Evolutionary conservation across 352 stramenopile genomes (phyloP).

Genomic region (Pythium vanterpoolii): DNA sequence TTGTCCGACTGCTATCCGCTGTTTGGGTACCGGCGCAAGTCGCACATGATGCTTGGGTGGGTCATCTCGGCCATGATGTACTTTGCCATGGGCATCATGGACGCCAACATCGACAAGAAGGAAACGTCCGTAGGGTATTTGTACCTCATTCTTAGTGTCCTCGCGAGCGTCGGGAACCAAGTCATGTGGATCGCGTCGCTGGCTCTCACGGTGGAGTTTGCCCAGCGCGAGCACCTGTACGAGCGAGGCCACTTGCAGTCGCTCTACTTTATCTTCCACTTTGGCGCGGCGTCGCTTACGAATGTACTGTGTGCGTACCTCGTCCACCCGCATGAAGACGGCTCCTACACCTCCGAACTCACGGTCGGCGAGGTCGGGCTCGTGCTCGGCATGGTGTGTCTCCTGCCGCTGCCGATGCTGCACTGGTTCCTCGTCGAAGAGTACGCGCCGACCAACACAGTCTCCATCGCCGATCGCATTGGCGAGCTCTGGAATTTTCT

Average conservation of each 20-base stretch:
- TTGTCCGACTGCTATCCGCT: conserved; percentile 52
- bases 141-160: neutral
- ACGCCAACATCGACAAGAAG: neutral
- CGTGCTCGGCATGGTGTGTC: too few species aligned
- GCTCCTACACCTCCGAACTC: neutral
- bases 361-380: neutral
- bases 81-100: neutral
- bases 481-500: conserved; percentile 20
- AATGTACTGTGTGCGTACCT: neutral
- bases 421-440: conserved; percentile 12
- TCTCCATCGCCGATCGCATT: conserved; percentile 6
- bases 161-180: conserved; percentile 4
- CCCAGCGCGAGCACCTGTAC: conserved; percentile 22
- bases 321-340: neutral
- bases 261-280: conserved; percentile 9
- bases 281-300: neutral
- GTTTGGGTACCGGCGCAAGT: conserved; percentile 47
- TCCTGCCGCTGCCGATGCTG: too few species aligned
- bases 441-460: conserved; percentile 7
- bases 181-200: conserved; percentile 25
- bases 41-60: conserved; percentile 53
- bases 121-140: neutral
- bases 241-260: conserved; percentile 19
- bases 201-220: conserved; percentile 21
- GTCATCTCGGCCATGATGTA: neutral